phyloP scores from a whole-genome alignment of 2,329 filamentous ascomycete species.

The Lithohypha guttulata region DNA sequence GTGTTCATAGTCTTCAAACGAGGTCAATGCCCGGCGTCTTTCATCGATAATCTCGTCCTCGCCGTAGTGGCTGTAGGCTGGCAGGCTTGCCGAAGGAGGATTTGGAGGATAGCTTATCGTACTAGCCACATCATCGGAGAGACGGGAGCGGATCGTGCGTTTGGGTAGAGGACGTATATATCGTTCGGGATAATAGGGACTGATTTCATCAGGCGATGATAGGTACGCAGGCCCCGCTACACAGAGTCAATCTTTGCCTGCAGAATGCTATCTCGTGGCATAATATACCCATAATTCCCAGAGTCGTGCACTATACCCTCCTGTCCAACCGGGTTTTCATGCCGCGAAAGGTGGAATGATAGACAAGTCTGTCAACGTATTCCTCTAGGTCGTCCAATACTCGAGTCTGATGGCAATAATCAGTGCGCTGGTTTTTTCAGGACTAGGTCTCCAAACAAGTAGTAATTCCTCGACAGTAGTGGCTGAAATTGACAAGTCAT shows the following conservation, averaged over 20 bases:
- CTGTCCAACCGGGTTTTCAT: not conserved
- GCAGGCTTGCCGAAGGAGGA: constrained; percentile 57
- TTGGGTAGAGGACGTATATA: constrained; percentile 88
- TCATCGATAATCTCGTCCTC: constrained; percentile 45
- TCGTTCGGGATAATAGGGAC: constrained; percentile 74
- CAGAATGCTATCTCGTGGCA: no score
- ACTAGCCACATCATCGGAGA: constrained; percentile 74
- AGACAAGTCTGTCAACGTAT: no score
- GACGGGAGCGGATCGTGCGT: constrained; percentile 72
- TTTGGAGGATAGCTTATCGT: constrained; percentile 72
- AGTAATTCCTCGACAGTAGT: no score
- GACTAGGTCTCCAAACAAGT: no score
- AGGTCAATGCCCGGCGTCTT: constrained; percentile 34
- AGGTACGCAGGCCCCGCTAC: constrained; percentile 39
- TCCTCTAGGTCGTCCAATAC: no score
- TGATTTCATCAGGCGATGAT: constrained; percentile 57
- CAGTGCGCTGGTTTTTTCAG: no score
- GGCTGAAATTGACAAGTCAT: no score
- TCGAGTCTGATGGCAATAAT: no score
- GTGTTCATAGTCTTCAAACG: constrained; percentile 13
- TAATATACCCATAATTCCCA: constrained; percentile 7
- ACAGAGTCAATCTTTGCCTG: constrained; percentile 14
- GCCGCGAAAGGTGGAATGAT: no score
- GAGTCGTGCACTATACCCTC: not conserved
- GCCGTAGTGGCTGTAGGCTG: constrained; percentile 63